Percentiles rank a stretch among this genome's conserved stretches.
phyloP scores from a whole-genome alignment of 2,329 filamentous ascomycete genomes.

The Sporothrix protearum region DNA sequence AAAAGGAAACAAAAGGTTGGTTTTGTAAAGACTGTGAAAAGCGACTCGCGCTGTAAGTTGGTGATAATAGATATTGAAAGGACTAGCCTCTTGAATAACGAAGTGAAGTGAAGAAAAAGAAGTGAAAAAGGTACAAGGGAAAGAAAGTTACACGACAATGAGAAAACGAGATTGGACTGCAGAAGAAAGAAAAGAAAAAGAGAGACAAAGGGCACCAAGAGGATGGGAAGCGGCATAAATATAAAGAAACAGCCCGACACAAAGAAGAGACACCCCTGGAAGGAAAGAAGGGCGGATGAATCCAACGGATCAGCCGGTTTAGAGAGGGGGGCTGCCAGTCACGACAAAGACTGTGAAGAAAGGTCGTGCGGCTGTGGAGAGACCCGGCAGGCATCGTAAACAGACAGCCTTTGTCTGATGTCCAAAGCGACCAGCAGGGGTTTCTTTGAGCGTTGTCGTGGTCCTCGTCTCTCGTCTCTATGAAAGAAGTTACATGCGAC shows the following conservation, averaged over 20 bases:
- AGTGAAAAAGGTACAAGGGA: conserved; percentile 26
- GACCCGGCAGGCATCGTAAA: not conserved
- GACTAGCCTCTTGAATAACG: conserved; percentile 46
- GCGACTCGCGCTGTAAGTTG: conserved; percentile 45
- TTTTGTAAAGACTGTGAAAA: conserved; percentile 32
- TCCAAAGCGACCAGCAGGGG: conserved; percentile 17
- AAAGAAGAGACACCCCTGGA: conserved; percentile 3
- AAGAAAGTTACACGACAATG: conserved; percentile 31
- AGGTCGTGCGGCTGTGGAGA: conserved; percentile 5
- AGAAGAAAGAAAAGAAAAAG: conserved; percentile 28
- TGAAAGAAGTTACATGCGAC: not conserved
- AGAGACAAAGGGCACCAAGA: conserved; percentile 29
- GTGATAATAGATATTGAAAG: conserved; percentile 36
- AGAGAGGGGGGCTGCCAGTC: not conserved
- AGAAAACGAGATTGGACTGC: conserved; percentile 28
- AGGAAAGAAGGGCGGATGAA: not conserved
- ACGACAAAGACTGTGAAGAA: not conserved
- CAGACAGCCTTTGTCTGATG: conserved; percentile 15
- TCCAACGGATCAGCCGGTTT: conserved; percentile 16
- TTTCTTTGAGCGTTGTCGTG: not conserved
- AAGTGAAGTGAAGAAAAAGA: conserved; percentile 31
- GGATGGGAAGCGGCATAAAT: conserved; percentile 21
- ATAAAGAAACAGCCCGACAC: conserved; percentile 21
- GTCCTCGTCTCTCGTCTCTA: not conserved
- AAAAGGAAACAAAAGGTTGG: conserved; percentile 30